A percentile compares a stretch with the other conserved stretches of the same genome.
Conservation (phyloP, 2,329 filamentous ascomycete genomes). For the Alternaria sp. region DNA sequence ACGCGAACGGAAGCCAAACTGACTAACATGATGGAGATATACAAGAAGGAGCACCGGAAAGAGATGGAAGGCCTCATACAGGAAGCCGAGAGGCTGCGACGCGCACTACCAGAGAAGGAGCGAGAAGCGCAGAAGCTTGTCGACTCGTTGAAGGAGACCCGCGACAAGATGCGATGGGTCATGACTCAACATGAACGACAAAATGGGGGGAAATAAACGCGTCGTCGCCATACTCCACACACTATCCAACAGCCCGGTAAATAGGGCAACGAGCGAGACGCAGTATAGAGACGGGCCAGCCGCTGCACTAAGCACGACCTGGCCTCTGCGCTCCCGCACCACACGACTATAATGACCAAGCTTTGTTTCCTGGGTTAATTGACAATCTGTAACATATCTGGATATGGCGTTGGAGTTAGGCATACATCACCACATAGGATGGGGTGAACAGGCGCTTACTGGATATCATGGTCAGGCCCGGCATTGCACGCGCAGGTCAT, state of each 20-base stretch:
- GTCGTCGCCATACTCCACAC: neutral
- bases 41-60: constrained; percentile 71
- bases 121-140: constrained; percentile 67
- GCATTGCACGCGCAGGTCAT: neutral
- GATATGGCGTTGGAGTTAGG: constrained; percentile 22
- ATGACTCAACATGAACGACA: constrained; percentile 54
- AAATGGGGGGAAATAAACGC: constrained; percentile 8
- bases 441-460: constrained; percentile 6
- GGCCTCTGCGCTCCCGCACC: neutral
- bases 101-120: constrained; percentile 63
- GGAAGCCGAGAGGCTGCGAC: constrained; percentile 65
- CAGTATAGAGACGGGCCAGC: neutral
- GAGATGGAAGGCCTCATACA: constrained; percentile 67
- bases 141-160: constrained; percentile 66
- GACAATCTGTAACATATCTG: constrained; percentile 36
- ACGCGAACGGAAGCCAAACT: constrained; percentile 70
- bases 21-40: constrained; percentile 66
- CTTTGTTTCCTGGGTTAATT: constrained; percentile 23
- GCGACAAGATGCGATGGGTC: constrained; percentile 76
- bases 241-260: constrained; percentile 1
- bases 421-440: constrained; percentile 11
- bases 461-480: constrained; percentile 1
- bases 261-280: constrained; percentile 1
- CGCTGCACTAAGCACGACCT: neutral
- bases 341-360: constrained; percentile 32